These are phyloP conservation scores for Ciborinia camelliae DNA, from an alignment of 2,329 filamentous ascomycete species.

Conservation along the genomic window DNA sequence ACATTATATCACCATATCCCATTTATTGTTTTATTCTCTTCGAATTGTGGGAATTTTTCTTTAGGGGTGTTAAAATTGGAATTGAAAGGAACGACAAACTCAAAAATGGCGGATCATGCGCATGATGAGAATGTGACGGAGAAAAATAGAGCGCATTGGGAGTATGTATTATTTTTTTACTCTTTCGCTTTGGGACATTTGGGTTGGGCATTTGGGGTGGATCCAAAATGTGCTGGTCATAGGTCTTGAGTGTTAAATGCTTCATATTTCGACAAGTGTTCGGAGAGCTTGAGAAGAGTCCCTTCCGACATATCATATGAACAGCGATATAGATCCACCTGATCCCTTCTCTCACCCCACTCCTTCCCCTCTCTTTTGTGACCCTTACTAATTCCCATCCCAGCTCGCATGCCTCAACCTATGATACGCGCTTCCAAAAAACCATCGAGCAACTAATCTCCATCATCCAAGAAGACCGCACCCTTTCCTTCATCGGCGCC, in stretches of 20 bases:
- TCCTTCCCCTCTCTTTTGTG: background rate
- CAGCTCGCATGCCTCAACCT: slow-evolving; percentile 50
- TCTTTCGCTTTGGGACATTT: background rate
- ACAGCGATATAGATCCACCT: background rate
- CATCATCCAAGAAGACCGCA: slow-evolving; percentile 47
- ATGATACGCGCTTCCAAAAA: slow-evolving; percentile 56
- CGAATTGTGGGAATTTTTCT: no score
- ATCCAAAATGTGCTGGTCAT: background rate
- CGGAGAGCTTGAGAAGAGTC: no score
- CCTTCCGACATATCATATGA: background rate
- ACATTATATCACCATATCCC: background rate
- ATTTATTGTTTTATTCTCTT: background rate
- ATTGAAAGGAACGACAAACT: background rate
- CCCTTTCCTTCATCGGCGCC: slow-evolving; percentile 59
- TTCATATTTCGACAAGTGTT: background rate
- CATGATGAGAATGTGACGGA: slow-evolving; percentile 35
- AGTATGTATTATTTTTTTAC: slow-evolving; percentile 38
- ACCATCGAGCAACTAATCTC: slow-evolving; percentile 52
- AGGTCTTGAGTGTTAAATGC: background rate
- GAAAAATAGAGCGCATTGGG: slow-evolving; percentile 41
- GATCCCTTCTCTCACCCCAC: background rate
- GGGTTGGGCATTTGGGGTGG: background rate
- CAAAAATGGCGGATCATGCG: background rate
- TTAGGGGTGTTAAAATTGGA: background rate
- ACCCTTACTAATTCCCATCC: background rate